Evolutionary conservation across 2,329 filamentous ascomycete genomes (phyloP).

Genomic region (Stagonosporopsis tanaceti): DNA sequence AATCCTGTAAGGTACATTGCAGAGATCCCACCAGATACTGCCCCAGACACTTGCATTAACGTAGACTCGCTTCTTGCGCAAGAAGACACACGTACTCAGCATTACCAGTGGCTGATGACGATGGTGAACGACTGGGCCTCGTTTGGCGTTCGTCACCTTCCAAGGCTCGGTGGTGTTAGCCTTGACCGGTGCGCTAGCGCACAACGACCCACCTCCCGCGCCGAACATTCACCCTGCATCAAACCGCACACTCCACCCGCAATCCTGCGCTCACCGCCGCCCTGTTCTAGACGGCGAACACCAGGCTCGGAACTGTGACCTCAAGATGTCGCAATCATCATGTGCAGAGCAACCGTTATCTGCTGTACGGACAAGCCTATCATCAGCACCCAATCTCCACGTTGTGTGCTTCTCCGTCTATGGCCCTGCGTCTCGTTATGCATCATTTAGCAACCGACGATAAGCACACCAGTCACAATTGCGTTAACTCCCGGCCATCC

Average conservation of each 20-base stretch:
- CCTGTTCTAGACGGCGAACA: background rate
- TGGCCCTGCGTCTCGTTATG: slow-evolving; percentile 3
- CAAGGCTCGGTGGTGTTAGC: slow-evolving; percentile 10
- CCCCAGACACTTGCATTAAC: background rate
- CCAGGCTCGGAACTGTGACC: background rate
- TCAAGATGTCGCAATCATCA: background rate
- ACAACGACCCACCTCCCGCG: slow-evolving; percentile 8
- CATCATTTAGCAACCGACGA: slow-evolving; percentile 2
- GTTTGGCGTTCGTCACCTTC: background rate
- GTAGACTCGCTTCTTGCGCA: background rate
- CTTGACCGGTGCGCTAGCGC: slow-evolving; percentile 11
- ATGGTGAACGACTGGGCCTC: background rate
- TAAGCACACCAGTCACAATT: slow-evolving; percentile 16
- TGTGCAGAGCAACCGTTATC: background rate
- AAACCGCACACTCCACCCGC: background rate
- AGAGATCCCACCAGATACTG: background rate
- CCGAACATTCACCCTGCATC: slow-evolving; percentile 13
- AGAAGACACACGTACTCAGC: background rate
- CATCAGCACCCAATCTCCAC: slow-evolving; percentile 1
- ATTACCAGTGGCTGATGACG: no score
- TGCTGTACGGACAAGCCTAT: background rate
- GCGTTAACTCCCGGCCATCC: slow-evolving; percentile 19
- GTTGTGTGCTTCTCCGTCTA: background rate
- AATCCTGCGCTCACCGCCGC: slow-evolving; percentile 8
- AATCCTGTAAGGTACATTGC: background rate